Evolutionary conservation across 805 yeast genomes (phyloP), one percentile per base, ranked within the genome.

Genomic region (Scheffersomyces spartinae): DNA sequence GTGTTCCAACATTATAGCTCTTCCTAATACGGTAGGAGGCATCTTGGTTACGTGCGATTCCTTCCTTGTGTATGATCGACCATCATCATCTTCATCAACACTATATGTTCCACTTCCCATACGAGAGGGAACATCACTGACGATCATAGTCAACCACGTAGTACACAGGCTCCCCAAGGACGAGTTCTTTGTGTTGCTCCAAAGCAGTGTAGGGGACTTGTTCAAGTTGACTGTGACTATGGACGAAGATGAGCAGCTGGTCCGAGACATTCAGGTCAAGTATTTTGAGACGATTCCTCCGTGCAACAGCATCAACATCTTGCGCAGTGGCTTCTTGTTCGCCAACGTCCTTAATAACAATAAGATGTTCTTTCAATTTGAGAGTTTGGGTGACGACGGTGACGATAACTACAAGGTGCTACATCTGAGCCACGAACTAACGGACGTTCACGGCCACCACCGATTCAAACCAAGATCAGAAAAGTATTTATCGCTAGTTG

Each of bases 251-350:
- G 55, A 49, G 8, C 67, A 63, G 25, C 40, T 44, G 7, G 62
- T 66, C 6, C 54, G 55, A 2, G 38, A 49, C 2, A 42, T 78
- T 7, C 43, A 56, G n/a, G 59, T 79, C 9, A 58, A 69, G 9
- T 85, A 79, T 40, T 86, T 88, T 48, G 95, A 82, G 42, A 65
- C 94, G 0, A 61, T 82, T 18, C 80, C 85, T 2, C 46, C 64
- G 1, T 65, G 80, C 14, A 56, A 60, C 12, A 44, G 64, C 4
- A 38, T 88, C 8, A 55, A 64, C 20, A 70, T 88, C 21, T 62
- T 85, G 34, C 76, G 68, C 35, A 66, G 80, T 5, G 98, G 97
- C 0, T 79, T 73, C 35, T 39, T 88, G 18, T 81, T 71, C 45
- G 79, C 77, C 1, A 74, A 75, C 33, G 55, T 73, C 6, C 76